A percentile compares a stretch with the other conserved stretches of the same genome.
Conservation (phyloP, 2,329 filamentous ascomycete species). For the Fusarium transvaalense region DNA sequence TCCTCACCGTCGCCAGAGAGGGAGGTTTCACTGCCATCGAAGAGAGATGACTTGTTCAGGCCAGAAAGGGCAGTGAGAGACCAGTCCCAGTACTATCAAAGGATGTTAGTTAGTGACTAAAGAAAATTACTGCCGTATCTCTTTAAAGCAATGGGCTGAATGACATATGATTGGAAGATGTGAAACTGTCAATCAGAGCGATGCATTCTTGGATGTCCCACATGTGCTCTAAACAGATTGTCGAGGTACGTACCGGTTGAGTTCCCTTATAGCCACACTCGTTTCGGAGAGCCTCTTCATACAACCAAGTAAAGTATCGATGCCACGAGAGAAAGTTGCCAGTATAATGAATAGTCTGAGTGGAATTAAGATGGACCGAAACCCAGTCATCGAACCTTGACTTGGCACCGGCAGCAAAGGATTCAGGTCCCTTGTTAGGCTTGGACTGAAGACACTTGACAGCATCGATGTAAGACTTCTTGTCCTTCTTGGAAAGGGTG, state of each 20-base stretch:
- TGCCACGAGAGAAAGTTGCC: conserved; percentile 52
- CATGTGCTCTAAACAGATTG: too few relatives aligned
- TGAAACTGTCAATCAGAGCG: too few relatives aligned
- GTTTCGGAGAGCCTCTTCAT: conserved; percentile 49
- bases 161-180: too few relatives aligned
- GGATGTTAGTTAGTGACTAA: conserved; percentile 29
- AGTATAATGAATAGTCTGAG: conserved; percentile 59
- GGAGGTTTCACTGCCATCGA: conserved; percentile 62
- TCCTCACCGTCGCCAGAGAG: conserved; percentile 60
- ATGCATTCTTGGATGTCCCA: too few relatives aligned
- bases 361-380: conserved; percentile 62
- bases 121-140: too few relatives aligned
- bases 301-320: conserved; percentile 51
- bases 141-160: too few relatives aligned
- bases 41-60: conserved; percentile 59
- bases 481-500: conserved; percentile 43
- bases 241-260: conserved; percentile 52
- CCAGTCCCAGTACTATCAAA: conserved; percentile 61
- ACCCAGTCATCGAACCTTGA: conserved; percentile 65
- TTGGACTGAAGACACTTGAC: conserved; percentile 59
- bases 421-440: conserved; percentile 52
- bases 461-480: conserved; percentile 58
- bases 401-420: conserved; percentile 57
- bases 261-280: conserved; percentile 56
- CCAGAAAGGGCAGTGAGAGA: conserved; percentile 52